These are phyloP conservation scores for Blastocystis sp. DNA, from an alignment of 352 stramenopile genomes.

Conservation along the genomic window DNA sequence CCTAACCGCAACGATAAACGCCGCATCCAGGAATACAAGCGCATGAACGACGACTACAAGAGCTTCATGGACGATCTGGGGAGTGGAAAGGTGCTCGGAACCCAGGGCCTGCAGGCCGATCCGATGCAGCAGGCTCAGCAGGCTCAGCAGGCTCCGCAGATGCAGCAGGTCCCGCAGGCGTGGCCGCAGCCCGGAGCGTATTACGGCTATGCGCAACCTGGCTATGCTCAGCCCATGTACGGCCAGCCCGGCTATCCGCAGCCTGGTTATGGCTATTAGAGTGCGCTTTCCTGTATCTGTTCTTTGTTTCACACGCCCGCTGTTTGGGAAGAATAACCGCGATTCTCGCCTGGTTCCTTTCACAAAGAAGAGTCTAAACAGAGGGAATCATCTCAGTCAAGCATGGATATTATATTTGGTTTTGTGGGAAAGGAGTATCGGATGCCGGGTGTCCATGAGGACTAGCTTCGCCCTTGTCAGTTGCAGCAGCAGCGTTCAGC, in stretches of 20 bases:
- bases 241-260: conserved; percentile 2
- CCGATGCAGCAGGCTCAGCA: background rate
- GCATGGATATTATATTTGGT: conserved; percentile 63
- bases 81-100: conserved; percentile 51
- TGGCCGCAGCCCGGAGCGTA: background rate
- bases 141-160: background rate
- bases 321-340: conserved; percentile 37
- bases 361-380: background rate
- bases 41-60: conserved; percentile 73
- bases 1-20: conserved; percentile 76
- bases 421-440: conserved; percentile 52
- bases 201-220: conserved; percentile 31
- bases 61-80: conserved; percentile 75
- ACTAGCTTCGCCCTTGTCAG: conserved; percentile 50
- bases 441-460: background rate
- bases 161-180: background rate
- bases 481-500: conserved; percentile 51
- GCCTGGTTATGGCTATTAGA: background rate
- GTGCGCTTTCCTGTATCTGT: background rate
- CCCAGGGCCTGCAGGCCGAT: background rate
- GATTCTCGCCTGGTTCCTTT: conserved; percentile 1
- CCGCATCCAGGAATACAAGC: conserved; percentile 65
- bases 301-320: conserved; percentile 18
- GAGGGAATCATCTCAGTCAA: background rate
- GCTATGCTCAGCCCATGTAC: conserved; percentile 19